These are phyloP conservation scores for Thuja plicata DNA, from an alignment of 83 land plant genomes.

Conservation along the genomic window DNA sequence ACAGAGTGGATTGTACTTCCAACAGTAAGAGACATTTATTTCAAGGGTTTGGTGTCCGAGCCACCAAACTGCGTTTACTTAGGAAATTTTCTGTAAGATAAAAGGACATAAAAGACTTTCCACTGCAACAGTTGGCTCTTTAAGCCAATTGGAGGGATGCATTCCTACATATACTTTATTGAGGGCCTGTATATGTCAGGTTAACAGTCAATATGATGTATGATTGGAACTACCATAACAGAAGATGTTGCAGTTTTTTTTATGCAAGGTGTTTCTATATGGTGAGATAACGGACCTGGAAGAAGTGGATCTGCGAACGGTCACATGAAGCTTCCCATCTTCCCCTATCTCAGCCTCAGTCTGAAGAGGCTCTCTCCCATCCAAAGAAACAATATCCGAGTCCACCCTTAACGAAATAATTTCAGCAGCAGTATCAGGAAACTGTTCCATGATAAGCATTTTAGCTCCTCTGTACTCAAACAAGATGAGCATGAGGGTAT, in stretches of 20 bases:
- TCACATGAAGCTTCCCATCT: constrained; percentile 76
- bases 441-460: constrained; percentile 69
- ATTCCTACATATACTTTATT: too few species aligned
- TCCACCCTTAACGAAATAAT: constrained; percentile 70
- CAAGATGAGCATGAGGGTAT: constrained; percentile 73
- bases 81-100: not conserved
- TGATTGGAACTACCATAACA: not conserved
- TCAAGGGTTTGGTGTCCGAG: not conserved
- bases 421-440: constrained; percentile 65
- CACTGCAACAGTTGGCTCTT: not conserved
- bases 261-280: not conserved
- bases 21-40: not conserved
- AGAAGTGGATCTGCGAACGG: constrained; percentile 67
- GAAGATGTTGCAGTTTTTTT: too few species aligned
- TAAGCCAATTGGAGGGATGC: not conserved
- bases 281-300: constrained; percentile 63
- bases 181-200: not conserved
- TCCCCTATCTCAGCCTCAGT: constrained; percentile 74
- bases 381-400: constrained; percentile 64
- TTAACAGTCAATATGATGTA: not conserved
- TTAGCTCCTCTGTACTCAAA: constrained; percentile 78
- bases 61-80: not conserved
- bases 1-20: not conserved
- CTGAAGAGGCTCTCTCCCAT: constrained; percentile 65
- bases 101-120: not conserved